A percentile compares a stretch with the other conserved stretches of the same genome.
Conservation (phyloP, 805 yeast genomes). For the Hanseniaspora valbyensis region DNA sequence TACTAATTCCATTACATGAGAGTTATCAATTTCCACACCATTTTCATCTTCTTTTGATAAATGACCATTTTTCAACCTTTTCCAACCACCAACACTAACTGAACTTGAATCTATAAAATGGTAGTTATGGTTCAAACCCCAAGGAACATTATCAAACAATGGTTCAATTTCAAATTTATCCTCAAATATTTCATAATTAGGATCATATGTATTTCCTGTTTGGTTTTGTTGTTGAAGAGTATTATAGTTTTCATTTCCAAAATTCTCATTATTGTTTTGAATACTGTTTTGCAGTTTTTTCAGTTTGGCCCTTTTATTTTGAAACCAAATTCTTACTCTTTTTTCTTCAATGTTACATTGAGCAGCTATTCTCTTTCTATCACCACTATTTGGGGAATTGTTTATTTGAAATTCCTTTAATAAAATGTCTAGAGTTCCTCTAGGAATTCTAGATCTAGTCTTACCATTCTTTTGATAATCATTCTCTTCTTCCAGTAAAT, state of each 20-base stretch:
- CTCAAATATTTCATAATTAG: conserved; percentile 15
- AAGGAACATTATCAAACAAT: conserved; percentile 36
- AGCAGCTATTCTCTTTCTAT: conserved; percentile 56
- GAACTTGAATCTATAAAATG: conserved; percentile 57
- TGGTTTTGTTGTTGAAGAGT: conserved; percentile 11
- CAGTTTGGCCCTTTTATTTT: conserved; percentile 70
- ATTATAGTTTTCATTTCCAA: conserved; percentile 20
- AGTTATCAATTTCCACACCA: not conserved
- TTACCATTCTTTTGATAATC: conserved; percentile 20
- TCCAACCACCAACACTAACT: conserved; percentile 71
- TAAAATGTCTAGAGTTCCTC: conserved; percentile 61
- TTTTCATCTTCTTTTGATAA: conserved; percentile 21
- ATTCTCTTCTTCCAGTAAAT: conserved; percentile 1
- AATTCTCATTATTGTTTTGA: too few species aligned
- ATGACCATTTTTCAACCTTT: conserved; percentile 58
- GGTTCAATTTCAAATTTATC: conserved; percentile 19
- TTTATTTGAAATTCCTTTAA: conserved; percentile 59
- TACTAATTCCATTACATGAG: conserved; percentile 29
- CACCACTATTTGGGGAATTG: conserved; percentile 65
- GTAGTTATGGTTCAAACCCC: conserved; percentile 53
- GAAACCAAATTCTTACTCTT: conserved; percentile 88
- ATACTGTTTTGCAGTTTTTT: conserved; percentile 34
- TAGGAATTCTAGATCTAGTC: conserved; percentile 64
- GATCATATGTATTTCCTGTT: conserved; percentile 11
- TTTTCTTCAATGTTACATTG: conserved; percentile 75